These are phyloP conservation scores for Linum trigynum DNA, from an alignment of 345 rosid genomes.

Conservation along the genomic window DNA sequence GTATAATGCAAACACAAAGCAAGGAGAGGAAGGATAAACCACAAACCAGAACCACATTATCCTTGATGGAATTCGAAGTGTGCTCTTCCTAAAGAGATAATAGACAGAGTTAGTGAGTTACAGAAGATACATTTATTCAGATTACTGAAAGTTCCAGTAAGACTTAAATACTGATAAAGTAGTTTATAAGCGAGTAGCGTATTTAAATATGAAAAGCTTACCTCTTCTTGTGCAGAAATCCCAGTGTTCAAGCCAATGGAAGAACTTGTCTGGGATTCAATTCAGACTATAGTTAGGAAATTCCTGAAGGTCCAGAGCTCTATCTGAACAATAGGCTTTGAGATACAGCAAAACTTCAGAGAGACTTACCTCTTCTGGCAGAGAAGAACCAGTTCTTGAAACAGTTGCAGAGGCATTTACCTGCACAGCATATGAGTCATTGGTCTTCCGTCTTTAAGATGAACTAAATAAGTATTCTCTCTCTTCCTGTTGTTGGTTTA, in stretches of 20 bases:
- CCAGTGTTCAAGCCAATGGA: neutral
- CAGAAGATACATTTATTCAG: neutral
- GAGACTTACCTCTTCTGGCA: conserved; percentile 28
- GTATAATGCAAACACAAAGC: neutral
- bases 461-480: neutral
- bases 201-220: neutral
- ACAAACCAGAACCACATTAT: neutral
- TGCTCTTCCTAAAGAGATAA: conserved; percentile 20
- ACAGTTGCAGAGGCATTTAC: conserved; percentile 22
- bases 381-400: conserved; percentile 18
- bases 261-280: neutral
- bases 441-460: neutral
- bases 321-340: neutral
- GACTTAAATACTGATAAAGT: too few species aligned
- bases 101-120: neutral
- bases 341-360: neutral
- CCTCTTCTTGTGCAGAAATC: neutral
- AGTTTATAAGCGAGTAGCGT: neutral
- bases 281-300: neutral
- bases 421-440: conserved; percentile 20
- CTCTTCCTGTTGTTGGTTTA: neutral
- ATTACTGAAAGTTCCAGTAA: neutral
- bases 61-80: conserved; percentile 7
- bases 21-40: neutral
- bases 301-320: neutral